These are phyloP conservation scores for Wickerhamomyces canadensis DNA, from an alignment of 805 yeast species.

Conservation along the genomic window DNA sequence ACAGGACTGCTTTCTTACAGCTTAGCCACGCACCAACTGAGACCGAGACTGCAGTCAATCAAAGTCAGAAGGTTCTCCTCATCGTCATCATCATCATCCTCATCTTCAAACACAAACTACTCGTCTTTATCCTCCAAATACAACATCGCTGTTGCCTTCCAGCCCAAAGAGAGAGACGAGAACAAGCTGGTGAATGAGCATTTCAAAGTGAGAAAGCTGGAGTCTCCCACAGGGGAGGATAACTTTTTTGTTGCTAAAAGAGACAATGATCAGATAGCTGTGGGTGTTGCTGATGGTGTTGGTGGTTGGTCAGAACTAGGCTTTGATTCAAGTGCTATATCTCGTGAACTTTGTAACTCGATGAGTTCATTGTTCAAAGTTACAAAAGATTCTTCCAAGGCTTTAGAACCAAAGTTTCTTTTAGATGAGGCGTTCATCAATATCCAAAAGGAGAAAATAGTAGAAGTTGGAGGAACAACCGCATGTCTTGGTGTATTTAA, in stretches of 20 bases:
- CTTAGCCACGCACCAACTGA: conserved; percentile 6
- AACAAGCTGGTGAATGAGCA: conserved; percentile 33
- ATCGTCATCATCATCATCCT: conserved; percentile 10
- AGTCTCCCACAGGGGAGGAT: conserved; percentile 76
- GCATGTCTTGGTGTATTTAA: conserved; percentile 77
- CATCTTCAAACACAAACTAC: conserved; percentile 12
- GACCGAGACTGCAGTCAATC: conserved; percentile 2
- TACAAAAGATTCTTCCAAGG: conserved; percentile 7
- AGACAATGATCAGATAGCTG: conserved; percentile 33
- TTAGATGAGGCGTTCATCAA: conserved; percentile 51
- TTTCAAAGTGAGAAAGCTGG: conserved; percentile 25
- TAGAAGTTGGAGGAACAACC: conserved; percentile 90
- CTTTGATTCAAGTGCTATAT: conserved; percentile 81
- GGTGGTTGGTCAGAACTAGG: conserved; percentile 97
- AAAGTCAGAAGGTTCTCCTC: conserved; percentile 4
- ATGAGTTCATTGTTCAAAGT: conserved; percentile 32
- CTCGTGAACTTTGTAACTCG: conserved; percentile 66
- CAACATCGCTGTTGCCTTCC: conserved; percentile 62
- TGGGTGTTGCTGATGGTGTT: conserved; percentile 95
- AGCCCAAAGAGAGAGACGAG: conserved; percentile 65
- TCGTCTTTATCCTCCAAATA: conserved; percentile 32
- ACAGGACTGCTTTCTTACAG: conserved; percentile 20
- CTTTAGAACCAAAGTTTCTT: conserved; percentile 31
- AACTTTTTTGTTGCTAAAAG: conserved; percentile 50
- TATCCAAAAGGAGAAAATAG: conserved; percentile 49